These are phyloP conservation scores for Margaritispora aquatica DNA, from an alignment of 495 filamentous ascomycete species.

Conservation along the genomic window DNA sequence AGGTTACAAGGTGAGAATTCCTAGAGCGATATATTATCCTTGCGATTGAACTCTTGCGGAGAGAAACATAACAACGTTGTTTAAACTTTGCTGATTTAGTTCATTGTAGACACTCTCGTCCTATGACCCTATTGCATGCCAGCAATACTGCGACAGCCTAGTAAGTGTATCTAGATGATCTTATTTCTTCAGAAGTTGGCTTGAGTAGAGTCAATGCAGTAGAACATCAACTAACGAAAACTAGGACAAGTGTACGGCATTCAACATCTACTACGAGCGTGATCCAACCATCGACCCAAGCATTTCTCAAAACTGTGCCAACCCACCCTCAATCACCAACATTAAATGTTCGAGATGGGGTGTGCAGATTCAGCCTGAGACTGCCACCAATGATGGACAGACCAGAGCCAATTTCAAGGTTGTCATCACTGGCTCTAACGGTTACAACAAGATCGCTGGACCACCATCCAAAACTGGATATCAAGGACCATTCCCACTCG, in stretches of 20 bases:
- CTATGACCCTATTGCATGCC: slow-evolving; percentile 37
- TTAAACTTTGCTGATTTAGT: too few relatives aligned
- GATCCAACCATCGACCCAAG: slow-evolving; percentile 33
- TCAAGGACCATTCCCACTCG: slow-evolving; percentile 10
- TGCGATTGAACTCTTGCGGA: too few relatives aligned
- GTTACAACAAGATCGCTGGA: slow-evolving; percentile 15
- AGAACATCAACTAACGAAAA: too few relatives aligned
- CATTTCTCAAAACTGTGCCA: slow-evolving; percentile 28
- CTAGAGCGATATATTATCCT: neutral
- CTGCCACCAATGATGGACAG: slow-evolving; percentile 34
- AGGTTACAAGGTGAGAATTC: slow-evolving; percentile 20
- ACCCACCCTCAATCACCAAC: slow-evolving; percentile 41
- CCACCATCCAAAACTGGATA: slow-evolving; percentile 9
- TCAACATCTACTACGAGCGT: slow-evolving; percentile 39
- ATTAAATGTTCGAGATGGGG: slow-evolving; percentile 51
- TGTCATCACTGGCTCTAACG: slow-evolving; percentile 19
- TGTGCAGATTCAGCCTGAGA: slow-evolving; percentile 22
- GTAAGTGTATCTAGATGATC: too few relatives aligned
- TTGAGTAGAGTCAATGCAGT: too few relatives aligned
- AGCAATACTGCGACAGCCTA: slow-evolving; percentile 29
- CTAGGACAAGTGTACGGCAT: neutral
- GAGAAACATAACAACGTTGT: too few relatives aligned
- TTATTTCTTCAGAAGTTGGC: too few relatives aligned
- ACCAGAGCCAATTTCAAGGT: slow-evolving; percentile 21
- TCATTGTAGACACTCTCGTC: slow-evolving; percentile 19